These are phyloP conservation scores for Annulohypoxylon truncatum DNA, from an alignment of 2,329 filamentous ascomycete species.

Conservation along the genomic window DNA sequence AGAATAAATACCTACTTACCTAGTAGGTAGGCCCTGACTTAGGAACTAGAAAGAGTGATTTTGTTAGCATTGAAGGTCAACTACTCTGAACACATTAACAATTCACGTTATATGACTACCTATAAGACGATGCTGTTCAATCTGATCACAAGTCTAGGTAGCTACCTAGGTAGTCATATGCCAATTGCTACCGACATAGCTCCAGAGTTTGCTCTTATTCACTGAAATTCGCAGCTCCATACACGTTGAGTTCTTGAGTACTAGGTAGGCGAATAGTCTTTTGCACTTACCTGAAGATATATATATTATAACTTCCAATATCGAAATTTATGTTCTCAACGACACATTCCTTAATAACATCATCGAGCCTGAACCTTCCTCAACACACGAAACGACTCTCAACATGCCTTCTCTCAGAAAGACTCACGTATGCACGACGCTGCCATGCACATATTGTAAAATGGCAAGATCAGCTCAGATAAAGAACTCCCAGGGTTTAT, in stretches of 20 bases:
- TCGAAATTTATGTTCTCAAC: background rate
- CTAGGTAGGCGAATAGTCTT: background rate
- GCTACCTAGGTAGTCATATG: no score
- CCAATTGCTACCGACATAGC: no score
- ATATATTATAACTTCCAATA: background rate
- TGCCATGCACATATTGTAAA: background rate
- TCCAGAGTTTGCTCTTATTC: no score
- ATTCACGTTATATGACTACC: no score
- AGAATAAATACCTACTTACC: no score
- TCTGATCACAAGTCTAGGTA: no score
- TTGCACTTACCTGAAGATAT: background rate
- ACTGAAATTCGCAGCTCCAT: background rate
- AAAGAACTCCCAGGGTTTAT: background rate
- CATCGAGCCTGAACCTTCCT: background rate
- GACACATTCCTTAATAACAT: background rate
- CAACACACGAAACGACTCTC: no score
- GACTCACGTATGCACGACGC: background rate
- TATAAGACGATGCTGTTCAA: no score
- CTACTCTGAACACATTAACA: no score
- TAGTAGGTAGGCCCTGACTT: no score
- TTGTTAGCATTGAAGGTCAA: no score
- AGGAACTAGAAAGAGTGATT: no score
- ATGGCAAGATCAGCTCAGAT: background rate
- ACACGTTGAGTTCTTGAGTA: background rate
- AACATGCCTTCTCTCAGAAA: background rate